Base-by-base conservation (phyloP, 805 yeast genomes). In the Blastobotrys peoriensis region DNA sequence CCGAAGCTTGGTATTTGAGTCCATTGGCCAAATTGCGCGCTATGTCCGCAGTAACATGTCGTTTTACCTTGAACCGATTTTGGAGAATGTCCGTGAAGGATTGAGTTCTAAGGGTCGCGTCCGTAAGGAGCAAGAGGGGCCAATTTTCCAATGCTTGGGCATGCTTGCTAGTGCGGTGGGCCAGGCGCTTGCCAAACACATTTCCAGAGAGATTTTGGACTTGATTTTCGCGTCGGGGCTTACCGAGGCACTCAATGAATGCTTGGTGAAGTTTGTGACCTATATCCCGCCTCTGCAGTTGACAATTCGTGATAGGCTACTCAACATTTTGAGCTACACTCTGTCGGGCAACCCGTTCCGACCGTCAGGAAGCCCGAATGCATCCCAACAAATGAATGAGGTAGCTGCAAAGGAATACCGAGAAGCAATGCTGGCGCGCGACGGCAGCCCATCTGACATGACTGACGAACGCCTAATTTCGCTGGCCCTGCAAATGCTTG, bases 161-260 rank as follows among this genome's bases (percentile, higher is more conserved):
- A 84, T 86, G 64, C 66, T 93, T 30, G 89, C 96, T 0, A 74
- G 75, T 20, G 91, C 98, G 0, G 86, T 91, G 13, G 97, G 97
- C 0, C 94, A 96, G 9, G 95, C 96, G 0, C 69, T 91, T 45
- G 86, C 96, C 0, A 93, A 91, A 58, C 88, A 86, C 60, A 67
- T 93, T 44, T 89, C 87, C 51, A 75, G 82, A 49, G 95, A 86
- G 56, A 73, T 91, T 18, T 66, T 91, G 41, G 89, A 83, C 52
- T 71, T 85, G 64, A 75, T 91, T 66, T 73, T 91, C 54, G 75
- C 81, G 39, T 87, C 96, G 49, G 85, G 96, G 0, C 72, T 91
- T 43, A 83, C 87, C n/a, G 82, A 79, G 52, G 82, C 84, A 50
- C 79, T 91, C 79, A 81, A 86, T 57, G 79, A 79, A 47, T 83